Base-by-base conservation (phyloP, 2,329 filamentous ascomycete species). In the Emmonsiellopsis sp. region DNA sequence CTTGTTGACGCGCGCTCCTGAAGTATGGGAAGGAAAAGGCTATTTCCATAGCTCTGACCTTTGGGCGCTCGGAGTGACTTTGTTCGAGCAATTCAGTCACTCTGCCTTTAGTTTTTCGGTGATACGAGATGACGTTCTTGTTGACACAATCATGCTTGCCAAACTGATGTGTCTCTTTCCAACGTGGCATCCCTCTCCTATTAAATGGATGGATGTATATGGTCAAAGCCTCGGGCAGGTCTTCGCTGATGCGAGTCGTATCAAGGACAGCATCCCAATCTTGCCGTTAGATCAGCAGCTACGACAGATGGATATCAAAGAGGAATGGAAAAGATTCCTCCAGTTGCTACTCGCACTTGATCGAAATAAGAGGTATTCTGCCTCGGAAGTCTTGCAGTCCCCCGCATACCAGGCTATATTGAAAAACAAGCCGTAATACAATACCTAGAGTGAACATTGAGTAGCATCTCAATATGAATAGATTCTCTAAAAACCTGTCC, bases 11-110 rank as follows among this genome's bases (percentile, higher is more conserved):
- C 51, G 51, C 35, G 51, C 51, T 42, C 51, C 51, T 41, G 51
- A 53, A 53, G 51, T 53, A 41, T 53, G 51, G 51, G 51, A 53
- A 53, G 51, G 51, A 26, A 53, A 53, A 42, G 51, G 51, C 35
- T 43, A 53, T 49, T 49, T 43, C 44, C 51, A 48, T 49, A 53
- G 43, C 51, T 53, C 51, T 48, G 51, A 53, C 42, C 34, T 53
- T 41, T 53, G 51, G 51, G 51, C 51, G 34, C 51, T 53, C 16
- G 51, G 51, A 53, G 51, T 53, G 44, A 49, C 44, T 8, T 47
- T 53, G 35, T 53, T 49, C 41, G 51, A 53, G 44, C 51, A 49
- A 53, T 53, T 53, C 41, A 53, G 34, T 53, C 51, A 53, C 43
- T 47, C 43, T 35, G 51, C 51, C 43, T 53, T 53, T 49, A 49